These are phyloP conservation scores for Thymus mandschuricus DNA, from an alignment of 257 asterid species.

Conservation along the genomic window DNA sequence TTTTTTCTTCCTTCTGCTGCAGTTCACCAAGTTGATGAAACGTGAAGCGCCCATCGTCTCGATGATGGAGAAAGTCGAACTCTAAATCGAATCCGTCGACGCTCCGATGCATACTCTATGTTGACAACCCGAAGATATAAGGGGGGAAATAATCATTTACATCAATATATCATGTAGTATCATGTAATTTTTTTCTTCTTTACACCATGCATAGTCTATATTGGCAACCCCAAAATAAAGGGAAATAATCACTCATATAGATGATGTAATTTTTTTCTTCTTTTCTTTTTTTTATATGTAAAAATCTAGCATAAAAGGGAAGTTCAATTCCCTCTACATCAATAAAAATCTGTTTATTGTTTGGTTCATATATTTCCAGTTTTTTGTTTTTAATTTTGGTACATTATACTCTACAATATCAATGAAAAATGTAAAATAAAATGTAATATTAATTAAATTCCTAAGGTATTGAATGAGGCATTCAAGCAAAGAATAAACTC, in stretches of 20 bases:
- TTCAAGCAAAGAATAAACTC: conserved; percentile 34
- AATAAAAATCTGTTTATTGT: background rate
- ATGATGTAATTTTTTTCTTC: background rate
- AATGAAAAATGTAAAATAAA: too few species aligned
- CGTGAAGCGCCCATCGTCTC: conserved; percentile 52
- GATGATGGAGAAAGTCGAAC: conserved; percentile 43
- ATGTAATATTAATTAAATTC: too few species aligned
- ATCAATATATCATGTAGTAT: background rate
- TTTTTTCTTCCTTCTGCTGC: conserved; percentile 23
- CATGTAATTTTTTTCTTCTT: background rate
- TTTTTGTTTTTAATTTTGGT: background rate
- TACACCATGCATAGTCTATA: background rate
- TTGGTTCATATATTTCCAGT: background rate
- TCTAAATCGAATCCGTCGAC: conserved; percentile 25
- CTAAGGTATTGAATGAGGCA: background rate
- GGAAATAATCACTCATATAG: conserved; percentile 9
- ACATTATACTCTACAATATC: background rate
- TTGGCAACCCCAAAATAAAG: background rate
- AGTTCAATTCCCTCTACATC: conserved; percentile 14
- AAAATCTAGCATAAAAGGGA: conserved; percentile 23
- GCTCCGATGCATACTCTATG: background rate
- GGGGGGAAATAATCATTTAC: conserved; percentile 7
- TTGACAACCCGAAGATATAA: background rate
- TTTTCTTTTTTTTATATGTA: background rate
- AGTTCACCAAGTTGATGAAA: conserved; percentile 96